Conservation (phyloP, 768 basidiomycete species). For the Boletus sp. region DNA sequence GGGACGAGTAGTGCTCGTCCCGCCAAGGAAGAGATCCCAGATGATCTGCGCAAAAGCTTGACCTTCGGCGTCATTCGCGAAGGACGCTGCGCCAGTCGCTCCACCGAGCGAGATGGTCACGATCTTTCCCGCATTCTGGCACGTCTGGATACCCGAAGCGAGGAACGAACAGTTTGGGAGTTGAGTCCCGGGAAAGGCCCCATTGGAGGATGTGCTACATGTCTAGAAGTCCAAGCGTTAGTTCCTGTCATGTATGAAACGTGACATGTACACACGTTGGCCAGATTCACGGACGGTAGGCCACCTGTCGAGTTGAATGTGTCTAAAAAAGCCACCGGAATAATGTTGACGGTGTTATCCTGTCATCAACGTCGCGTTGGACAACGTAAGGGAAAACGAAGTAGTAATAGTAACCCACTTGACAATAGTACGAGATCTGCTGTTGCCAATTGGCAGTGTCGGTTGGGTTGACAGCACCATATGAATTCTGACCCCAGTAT, state of each 20-base stretch:
- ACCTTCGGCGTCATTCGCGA: constrained; percentile 57
- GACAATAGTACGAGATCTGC: constrained; percentile 33
- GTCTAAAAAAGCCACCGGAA: constrained; percentile 63
- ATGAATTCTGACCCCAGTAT: constrained; percentile 41
- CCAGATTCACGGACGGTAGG: constrained; percentile 57
- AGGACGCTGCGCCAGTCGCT: constrained; percentile 61
- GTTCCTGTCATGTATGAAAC: background rate
- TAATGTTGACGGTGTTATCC: constrained; percentile 54
- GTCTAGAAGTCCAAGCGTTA: constrained; percentile 36
- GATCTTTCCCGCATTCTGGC: constrained; percentile 64
- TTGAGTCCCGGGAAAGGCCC: constrained; percentile 58
- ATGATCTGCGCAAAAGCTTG: constrained; percentile 60
- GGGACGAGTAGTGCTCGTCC: constrained; percentile 59
- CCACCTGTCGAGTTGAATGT: constrained; percentile 58
- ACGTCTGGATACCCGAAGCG: constrained; percentile 59
- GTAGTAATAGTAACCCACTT: constrained; percentile 8
- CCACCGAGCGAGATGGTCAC: constrained; percentile 64
- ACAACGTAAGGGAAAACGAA: background rate
- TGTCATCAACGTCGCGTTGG: constrained; percentile 15
- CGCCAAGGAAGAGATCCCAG: constrained; percentile 70
- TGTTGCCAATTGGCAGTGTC: constrained; percentile 35
- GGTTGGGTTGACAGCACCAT: constrained; percentile 32
- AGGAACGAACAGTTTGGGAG: constrained; percentile 63
- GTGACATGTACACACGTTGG: constrained; percentile 43
- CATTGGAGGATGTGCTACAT: constrained; percentile 57